Percentiles rank a stretch among this genome's conserved stretches.
Evolutionary conservation across 352 stramenopile species (phyloP).

Genomic region (Blastocystis sp.): DNA sequence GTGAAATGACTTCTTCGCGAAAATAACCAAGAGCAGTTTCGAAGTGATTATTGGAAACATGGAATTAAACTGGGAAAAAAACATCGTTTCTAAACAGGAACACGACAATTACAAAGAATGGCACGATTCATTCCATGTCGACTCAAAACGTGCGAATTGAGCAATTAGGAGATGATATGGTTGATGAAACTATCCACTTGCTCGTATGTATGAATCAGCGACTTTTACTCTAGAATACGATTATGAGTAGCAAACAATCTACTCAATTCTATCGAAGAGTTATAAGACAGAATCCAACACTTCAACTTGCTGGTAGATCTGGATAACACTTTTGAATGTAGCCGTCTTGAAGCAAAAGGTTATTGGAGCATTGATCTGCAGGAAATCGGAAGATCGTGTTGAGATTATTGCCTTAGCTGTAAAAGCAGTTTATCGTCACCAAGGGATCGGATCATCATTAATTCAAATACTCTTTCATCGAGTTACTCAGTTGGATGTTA

Average conservation of each 20-base stretch:
- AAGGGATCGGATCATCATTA: not conserved
- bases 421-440: slow-evolving; percentile 32
- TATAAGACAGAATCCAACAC: not conserved
- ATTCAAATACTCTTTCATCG: not conserved
- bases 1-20: no score
- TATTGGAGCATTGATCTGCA: not conserved
- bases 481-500: not conserved
- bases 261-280: slow-evolving; percentile 8
- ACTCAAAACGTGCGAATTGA: no score
- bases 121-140: no score
- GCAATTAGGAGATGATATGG: not conserved
- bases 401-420: slow-evolving; percentile 27
- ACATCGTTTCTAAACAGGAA: no score
- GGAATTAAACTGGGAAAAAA: no score
- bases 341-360: not conserved
- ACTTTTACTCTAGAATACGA: not conserved
- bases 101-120: no score
- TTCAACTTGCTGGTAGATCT: not conserved
- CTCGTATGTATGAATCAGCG: not conserved
- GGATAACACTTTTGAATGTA: not conserved
- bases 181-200: not conserved
- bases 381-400: not conserved
- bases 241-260: not conserved
- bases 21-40: no score
- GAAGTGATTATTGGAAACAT: no score